Conservation (phyloP, 352 stramenopile species). For the Hyaloperonospora arabidopsidis region DNA sequence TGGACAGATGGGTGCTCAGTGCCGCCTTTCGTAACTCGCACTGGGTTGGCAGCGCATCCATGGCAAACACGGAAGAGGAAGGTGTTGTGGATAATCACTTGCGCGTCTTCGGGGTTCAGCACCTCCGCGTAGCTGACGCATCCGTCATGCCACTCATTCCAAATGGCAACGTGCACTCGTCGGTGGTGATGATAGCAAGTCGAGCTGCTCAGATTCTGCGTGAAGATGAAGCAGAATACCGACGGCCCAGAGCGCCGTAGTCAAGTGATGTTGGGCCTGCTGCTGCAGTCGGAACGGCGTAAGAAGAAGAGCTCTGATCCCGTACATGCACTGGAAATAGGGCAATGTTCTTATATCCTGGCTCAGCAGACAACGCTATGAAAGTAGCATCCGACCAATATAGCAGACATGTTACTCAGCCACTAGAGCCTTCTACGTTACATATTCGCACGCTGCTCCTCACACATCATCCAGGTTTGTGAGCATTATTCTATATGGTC, state of each 20-base stretch:
- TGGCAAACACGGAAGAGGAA: slow-evolving; percentile 37
- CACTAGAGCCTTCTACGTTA: too few species aligned
- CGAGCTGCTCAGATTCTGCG: slow-evolving; percentile 41
- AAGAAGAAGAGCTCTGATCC: too few species aligned
- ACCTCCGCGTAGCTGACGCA: slow-evolving; percentile 56
- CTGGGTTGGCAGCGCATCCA: slow-evolving; percentile 75
- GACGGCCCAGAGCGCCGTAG: neutral
- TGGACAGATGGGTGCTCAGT: slow-evolving; percentile 57
- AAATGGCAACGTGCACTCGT: slow-evolving; percentile 70
- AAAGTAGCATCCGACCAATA: too few species aligned
- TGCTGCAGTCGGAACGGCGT: too few species aligned
- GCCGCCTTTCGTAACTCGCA: slow-evolving; percentile 78
- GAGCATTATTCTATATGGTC: too few species aligned
- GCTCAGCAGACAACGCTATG: too few species aligned
- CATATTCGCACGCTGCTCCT: too few species aligned
- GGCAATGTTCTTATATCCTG: too few species aligned
- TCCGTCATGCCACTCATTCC: slow-evolving; percentile 63
- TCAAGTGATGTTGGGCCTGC: too few species aligned
- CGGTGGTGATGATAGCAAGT: slow-evolving; percentile 59
- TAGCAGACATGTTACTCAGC: too few species aligned
- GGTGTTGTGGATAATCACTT: slow-evolving; percentile 54
- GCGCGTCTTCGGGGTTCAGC: slow-evolving; percentile 51
- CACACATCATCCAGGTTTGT: too few species aligned
- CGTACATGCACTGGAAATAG: too few species aligned
- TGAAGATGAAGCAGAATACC: slow-evolving; percentile 23